phyloP scores from a whole-genome alignment of 2,329 filamentous ascomycete species.

The Epichloe glyceriae region DNA sequence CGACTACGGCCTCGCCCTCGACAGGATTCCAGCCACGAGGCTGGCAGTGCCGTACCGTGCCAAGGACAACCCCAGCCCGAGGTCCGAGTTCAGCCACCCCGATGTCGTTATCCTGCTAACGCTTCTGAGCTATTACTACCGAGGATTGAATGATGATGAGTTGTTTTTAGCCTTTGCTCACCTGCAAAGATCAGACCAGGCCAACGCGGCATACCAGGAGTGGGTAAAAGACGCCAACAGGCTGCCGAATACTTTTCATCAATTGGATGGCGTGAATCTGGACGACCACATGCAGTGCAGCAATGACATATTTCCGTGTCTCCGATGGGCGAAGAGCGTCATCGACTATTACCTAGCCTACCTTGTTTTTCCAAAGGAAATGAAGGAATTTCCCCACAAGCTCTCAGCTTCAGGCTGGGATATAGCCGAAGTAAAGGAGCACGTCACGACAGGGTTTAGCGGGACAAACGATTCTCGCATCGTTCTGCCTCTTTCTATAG shows the following conservation, averaged over 20 bases:
- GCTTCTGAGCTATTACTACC: slow-evolving; percentile 41
- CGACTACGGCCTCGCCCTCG: slow-evolving; percentile 41
- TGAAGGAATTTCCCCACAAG: slow-evolving; percentile 50
- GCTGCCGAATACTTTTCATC: slow-evolving; percentile 24
- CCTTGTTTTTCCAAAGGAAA: slow-evolving; percentile 47
- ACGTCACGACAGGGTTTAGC: slow-evolving; percentile 52
- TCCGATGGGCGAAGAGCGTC: slow-evolving; percentile 37
- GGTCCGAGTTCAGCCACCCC: slow-evolving; percentile 50
- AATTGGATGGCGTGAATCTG: slow-evolving; percentile 42
- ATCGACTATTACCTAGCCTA: slow-evolving; percentile 51
- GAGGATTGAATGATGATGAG: slow-evolving; percentile 37
- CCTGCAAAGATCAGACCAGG: slow-evolving; percentile 38
- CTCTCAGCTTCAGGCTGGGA: slow-evolving; percentile 58
- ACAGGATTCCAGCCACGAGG: slow-evolving; percentile 20
- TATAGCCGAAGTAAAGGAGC: slow-evolving; percentile 31
- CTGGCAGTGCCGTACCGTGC: slow-evolving; percentile 47
- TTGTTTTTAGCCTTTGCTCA: slow-evolving; percentile 33
- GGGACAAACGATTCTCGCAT: slow-evolving; percentile 52
- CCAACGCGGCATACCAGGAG: slow-evolving; percentile 33
- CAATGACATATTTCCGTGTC: slow-evolving; percentile 34
- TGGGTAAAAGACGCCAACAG: slow-evolving; percentile 29
- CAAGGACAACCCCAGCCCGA: slow-evolving; percentile 41
- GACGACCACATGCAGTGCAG: slow-evolving; percentile 37
- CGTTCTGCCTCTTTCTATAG: slow-evolving; percentile 43
- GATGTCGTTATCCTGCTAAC: slow-evolving; percentile 46